phyloP scores from a whole-genome alignment of 202 grass and related monocot species.

The Carex arenaria region DNA sequence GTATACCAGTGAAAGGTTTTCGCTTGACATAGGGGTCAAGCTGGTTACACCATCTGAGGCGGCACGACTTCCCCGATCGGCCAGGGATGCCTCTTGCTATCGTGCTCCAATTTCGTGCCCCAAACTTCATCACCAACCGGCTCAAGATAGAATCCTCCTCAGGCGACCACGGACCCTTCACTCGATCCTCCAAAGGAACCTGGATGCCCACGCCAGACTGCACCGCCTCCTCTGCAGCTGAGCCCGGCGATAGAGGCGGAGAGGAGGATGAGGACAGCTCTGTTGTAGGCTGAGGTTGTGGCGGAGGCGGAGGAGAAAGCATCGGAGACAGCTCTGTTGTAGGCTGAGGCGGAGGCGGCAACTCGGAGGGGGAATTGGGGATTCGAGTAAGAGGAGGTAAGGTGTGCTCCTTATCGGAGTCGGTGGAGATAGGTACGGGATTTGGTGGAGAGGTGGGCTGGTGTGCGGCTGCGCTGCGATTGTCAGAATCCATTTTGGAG shows the following conservation, averaged over 20 bases:
- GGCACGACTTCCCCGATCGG: slow-evolving; percentile 88
- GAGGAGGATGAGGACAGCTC: not conserved
- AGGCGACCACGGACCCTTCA: slow-evolving; percentile 80
- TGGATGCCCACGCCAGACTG: slow-evolving; percentile 1
- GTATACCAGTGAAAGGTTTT: slow-evolving; percentile 84
- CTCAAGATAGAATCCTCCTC: slow-evolving; percentile 79
- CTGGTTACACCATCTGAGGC: slow-evolving; percentile 96
- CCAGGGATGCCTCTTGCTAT: slow-evolving; percentile 77
- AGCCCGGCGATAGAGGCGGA: slow-evolving; percentile 17
- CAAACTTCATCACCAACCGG: slow-evolving; percentile 53
- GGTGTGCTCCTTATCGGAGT: slow-evolving; percentile 27
- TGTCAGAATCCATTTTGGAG: slow-evolving; percentile 17
- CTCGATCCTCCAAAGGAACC: slow-evolving; percentile 41
- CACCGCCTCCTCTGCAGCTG: slow-evolving; percentile 36
- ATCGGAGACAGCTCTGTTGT: not conserved
- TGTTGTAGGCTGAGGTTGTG: not conserved
- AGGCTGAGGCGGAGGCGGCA: not conserved
- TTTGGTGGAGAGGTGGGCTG: slow-evolving; percentile 13
- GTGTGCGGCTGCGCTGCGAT: slow-evolving; percentile 21
- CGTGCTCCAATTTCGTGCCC: slow-evolving; percentile 83
- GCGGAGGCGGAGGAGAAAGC: slow-evolving; percentile 20
- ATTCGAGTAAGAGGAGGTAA: slow-evolving; percentile 5
- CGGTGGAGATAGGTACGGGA: not conserved
- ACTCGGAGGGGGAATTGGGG: not conserved
- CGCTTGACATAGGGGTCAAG: slow-evolving; percentile 96